phyloP scores from a whole-genome alignment of 495 filamentous ascomycete genomes.

The Aspergillus saccharolyticus region DNA sequence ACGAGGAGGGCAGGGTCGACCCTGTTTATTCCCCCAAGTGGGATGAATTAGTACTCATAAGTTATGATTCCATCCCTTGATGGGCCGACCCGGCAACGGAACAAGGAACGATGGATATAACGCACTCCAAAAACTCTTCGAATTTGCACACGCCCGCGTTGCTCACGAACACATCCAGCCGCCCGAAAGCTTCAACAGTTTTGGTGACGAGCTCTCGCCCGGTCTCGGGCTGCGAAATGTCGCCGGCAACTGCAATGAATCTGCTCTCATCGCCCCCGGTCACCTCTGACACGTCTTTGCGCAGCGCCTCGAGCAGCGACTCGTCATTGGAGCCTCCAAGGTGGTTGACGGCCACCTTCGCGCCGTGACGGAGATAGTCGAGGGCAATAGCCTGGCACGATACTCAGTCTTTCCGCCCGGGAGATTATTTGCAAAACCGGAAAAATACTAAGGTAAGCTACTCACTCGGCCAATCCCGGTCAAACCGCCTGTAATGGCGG shows the following conservation, averaged over 20 bases:
- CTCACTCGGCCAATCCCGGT: slow-evolving; percentile 66
- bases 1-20: slow-evolving; percentile 57
- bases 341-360: slow-evolving; percentile 66
- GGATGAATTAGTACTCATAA: too few species aligned
- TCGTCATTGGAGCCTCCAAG: slow-evolving; percentile 52
- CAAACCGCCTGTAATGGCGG: slow-evolving; percentile 70
- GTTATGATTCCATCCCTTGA: too few species aligned
- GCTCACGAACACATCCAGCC: slow-evolving; percentile 76
- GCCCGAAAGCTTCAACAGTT: slow-evolving; percentile 53
- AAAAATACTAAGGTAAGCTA: neutral
- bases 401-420: neutral
- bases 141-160: slow-evolving; percentile 88
- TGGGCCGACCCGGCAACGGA: too few species aligned
- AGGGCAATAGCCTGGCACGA: slow-evolving; percentile 58
- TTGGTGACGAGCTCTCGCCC: slow-evolving; percentile 51
- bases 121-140: slow-evolving; percentile 68
- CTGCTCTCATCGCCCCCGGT: slow-evolving; percentile 33
- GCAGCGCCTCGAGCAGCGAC: slow-evolving; percentile 49
- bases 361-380: slow-evolving; percentile 64
- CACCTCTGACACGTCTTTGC: slow-evolving; percentile 44
- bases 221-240: slow-evolving; percentile 62
- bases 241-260: slow-evolving; percentile 58
- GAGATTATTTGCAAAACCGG: neutral
- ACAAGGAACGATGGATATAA: too few species aligned
- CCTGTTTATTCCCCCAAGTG: slow-evolving; percentile 29